phyloP scores from a whole-genome alignment of 2,329 filamentous ascomycete species.

The Teratosphaeria zuluensis region DNA sequence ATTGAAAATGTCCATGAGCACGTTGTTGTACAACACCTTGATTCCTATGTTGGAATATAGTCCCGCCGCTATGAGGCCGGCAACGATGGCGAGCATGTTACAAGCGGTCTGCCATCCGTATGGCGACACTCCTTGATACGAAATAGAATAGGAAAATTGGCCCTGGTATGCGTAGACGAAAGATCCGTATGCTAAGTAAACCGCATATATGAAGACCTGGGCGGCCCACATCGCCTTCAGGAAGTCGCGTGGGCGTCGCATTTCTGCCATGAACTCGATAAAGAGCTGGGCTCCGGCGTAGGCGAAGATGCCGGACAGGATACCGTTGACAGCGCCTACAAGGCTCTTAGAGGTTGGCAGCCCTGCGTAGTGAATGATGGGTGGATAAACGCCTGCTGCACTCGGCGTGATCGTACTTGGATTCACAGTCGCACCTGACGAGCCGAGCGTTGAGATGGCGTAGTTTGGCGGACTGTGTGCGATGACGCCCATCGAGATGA shows the following conservation, averaged over 20 bases:
- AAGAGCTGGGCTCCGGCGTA: constrained; percentile 52
- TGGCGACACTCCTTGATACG: constrained; percentile 32
- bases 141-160: constrained; percentile 35
- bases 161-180: constrained; percentile 41
- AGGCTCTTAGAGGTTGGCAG: constrained; percentile 8
- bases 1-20: constrained; percentile 43
- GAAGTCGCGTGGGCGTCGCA: constrained; percentile 39
- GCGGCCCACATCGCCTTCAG: constrained; percentile 39
- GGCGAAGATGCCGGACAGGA: constrained; percentile 15
- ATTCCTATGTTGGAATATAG: constrained; percentile 36
- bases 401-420: constrained; percentile 27
- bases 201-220: constrained; percentile 39
- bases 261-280: constrained; percentile 48
- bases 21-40: constrained; percentile 45
- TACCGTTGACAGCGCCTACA: constrained; percentile 14
- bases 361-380: constrained; percentile 10
- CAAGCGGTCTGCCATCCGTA: constrained; percentile 32
- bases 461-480: constrained; percentile 44
- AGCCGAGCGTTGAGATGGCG: constrained; percentile 10
- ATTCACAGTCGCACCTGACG: constrained; percentile 12
- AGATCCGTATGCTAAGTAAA: constrained; percentile 40
- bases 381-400: constrained; percentile 8
- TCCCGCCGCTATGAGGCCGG: constrained; percentile 29
- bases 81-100: constrained; percentile 32
- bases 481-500: constrained; percentile 44